A percentile compares a stretch with the other conserved stretches of the same genome.
Evolutionary conservation across 495 filamentous ascomycete genomes (phyloP).

Genomic region (Bathelium albidoporum): DNA sequence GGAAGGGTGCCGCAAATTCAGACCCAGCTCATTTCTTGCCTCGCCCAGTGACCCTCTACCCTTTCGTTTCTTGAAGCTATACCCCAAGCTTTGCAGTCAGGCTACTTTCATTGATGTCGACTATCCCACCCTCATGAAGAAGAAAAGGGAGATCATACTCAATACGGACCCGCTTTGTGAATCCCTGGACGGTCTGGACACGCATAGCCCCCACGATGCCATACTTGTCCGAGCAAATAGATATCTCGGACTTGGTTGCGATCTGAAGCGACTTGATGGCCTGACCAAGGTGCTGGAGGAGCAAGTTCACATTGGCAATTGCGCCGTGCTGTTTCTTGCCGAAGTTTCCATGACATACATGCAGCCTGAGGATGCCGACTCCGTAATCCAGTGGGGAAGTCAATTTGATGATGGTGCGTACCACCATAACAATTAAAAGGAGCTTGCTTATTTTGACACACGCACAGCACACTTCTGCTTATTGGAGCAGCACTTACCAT

Average conservation of each 20-base stretch:
- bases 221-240: constrained; percentile 34
- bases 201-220: constrained; percentile 31
- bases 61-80: constrained; percentile 65
- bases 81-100: constrained; percentile 43
- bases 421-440: background rate
- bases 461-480: constrained; percentile 54
- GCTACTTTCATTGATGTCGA: constrained; percentile 78
- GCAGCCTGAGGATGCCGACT: constrained; percentile 61
- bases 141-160: constrained; percentile 58
- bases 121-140: constrained; percentile 66
- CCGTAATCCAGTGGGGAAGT: constrained; percentile 59
- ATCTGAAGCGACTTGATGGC: constrained; percentile 54
- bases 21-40: constrained; percentile 7
- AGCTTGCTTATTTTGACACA: background rate
- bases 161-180: constrained; percentile 47
- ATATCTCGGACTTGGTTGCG: constrained; percentile 75
- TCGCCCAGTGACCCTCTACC: constrained; percentile 71
- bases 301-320: constrained; percentile 42
- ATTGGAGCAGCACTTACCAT: constrained; percentile 79
- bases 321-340: constrained; percentile 58
- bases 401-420: constrained; percentile 46
- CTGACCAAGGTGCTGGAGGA: constrained; percentile 47
- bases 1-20: background rate
- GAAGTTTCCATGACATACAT: constrained; percentile 92
- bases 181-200: constrained; percentile 41